These are phyloP conservation scores for Glycyrrhiza uralensis DNA, from an alignment of 306 rosid species.

Conservation along the genomic window DNA sequence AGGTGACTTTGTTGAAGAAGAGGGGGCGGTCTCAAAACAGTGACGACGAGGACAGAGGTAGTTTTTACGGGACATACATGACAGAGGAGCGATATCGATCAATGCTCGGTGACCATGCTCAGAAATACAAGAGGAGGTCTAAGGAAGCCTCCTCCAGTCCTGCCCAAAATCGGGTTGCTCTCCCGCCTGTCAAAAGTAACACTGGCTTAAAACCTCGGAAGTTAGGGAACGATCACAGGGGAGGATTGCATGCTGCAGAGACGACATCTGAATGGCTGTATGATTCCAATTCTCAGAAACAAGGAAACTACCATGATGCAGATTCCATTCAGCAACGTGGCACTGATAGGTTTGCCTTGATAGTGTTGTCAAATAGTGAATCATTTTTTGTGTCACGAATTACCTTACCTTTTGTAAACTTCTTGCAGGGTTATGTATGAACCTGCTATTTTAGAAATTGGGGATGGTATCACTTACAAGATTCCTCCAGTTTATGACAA, in stretches of 20 bases:
- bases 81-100: slow-evolving; percentile 82
- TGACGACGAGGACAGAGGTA: slow-evolving; percentile 62
- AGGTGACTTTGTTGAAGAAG: slow-evolving; percentile 51
- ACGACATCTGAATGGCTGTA: slow-evolving; percentile 58
- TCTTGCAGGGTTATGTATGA: slow-evolving; percentile 64
- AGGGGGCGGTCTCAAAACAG: slow-evolving; percentile 62
- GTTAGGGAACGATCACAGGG: slow-evolving; percentile 53
- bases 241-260: slow-evolving; percentile 55
- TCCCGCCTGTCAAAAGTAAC: slow-evolving; percentile 44
- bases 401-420: slow-evolving; percentile 13
- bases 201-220: slow-evolving; percentile 55
- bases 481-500: slow-evolving; percentile 86
- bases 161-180: slow-evolving; percentile 45
- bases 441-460: slow-evolving; percentile 84
- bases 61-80: slow-evolving; percentile 49
- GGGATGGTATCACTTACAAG: slow-evolving; percentile 76
- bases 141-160: slow-evolving; percentile 73
- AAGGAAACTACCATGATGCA: slow-evolving; percentile 50
- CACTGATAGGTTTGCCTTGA: slow-evolving; percentile 56
- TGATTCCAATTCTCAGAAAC: slow-evolving; percentile 51
- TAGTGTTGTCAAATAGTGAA: background rate
- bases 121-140: slow-evolving; percentile 79
- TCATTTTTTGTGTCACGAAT: background rate
- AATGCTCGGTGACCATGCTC: slow-evolving; percentile 92
- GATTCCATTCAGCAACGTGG: slow-evolving; percentile 39